Base-by-base conservation (phyloP, 805 yeast genomes). In the Saturnispora ahearnii region DNA sequence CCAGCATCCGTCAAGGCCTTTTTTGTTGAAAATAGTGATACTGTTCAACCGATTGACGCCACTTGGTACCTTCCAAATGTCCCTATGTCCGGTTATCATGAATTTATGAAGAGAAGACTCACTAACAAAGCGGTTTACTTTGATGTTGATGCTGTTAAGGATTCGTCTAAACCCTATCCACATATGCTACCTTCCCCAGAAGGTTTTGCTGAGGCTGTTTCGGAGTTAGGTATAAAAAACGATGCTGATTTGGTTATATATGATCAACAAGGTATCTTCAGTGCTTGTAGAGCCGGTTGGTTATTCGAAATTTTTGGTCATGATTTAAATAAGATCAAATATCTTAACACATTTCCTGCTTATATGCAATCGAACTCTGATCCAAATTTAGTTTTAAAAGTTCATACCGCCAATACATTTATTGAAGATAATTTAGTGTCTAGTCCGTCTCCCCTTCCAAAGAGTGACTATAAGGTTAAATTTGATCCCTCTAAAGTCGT, bases 281-380 rank as follows among this genome's bases (percentile, higher is more conserved):
- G 95, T 40, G 80, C 90, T 2, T 96, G 97, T 36, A 75, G 99
- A 56, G 95, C 86, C 15, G 90, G 89, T 0, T 93, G 97, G 96
- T 87, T 90, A 57, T 75, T 93, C 59, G 74, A 81, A 34, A 70
- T 84, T 0, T 87, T 85, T 63, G 91, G 91, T 7, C 97, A 90
- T 63, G 64, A 64, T 49, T n/a, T 53, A 2, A 51, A 50, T 67
- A 78, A 45, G 66, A 78, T 89, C 24, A 74, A 71, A 54, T 61
- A 91, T 44, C 73, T 91, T 54, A 84, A 93, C 68, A 85, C 85
- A 54, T 91, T 71, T 57, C 74, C 71, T 1, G 55, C 58, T 2
- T 64, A 61, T 28, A 15, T 54, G 11, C 62, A 63, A 46, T 32
- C 62, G 52, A 37, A 58, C 45, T n/a, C 53, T 50, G 49, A 60